These are phyloP conservation scores for Lablab purpureus DNA, from an alignment of 306 rosid species.

Conservation along the genomic window DNA sequence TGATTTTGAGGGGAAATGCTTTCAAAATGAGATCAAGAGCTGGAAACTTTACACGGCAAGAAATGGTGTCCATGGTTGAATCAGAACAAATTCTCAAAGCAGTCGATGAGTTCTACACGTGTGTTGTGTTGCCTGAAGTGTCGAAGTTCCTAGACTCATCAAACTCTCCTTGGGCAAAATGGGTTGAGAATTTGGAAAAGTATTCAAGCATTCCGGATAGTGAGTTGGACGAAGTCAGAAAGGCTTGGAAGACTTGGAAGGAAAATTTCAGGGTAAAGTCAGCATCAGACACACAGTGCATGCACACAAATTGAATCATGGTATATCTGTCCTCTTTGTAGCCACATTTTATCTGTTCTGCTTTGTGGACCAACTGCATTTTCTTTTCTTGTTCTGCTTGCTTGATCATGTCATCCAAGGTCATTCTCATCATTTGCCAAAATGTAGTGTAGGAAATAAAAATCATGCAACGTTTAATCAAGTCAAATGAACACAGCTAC, in stretches of 20 bases:
- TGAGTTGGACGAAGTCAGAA: conserved; percentile 75
- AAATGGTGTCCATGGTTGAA: conserved; percentile 76
- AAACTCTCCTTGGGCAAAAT: conserved; percentile 75
- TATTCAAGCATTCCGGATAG: conserved; percentile 70
- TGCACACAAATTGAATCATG: conserved; percentile 26
- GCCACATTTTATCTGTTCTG: conserved; percentile 15
- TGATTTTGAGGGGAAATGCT: conserved; percentile 75
- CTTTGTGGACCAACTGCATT: background rate
- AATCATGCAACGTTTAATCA: background rate
- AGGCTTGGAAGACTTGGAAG: conserved; percentile 81
- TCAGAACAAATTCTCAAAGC: conserved; percentile 68
- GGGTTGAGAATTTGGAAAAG: conserved; percentile 83
- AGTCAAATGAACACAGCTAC: background rate
- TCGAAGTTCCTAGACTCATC: conserved; percentile 74
- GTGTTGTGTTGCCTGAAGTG: conserved; percentile 76
- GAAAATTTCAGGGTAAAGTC: conserved; percentile 52
- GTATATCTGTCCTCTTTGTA: conserved; percentile 23
- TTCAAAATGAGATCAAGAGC: conserved; percentile 62
- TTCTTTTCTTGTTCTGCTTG: conserved; percentile 2
- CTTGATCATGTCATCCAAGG: background rate
- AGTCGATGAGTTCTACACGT: conserved; percentile 76
- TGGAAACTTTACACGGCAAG: conserved; percentile 70
- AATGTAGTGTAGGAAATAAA: background rate
- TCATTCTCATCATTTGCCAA: background rate
- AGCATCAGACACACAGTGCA: conserved; percentile 39